Percentiles rank a stretch among this genome's conserved stretches.
Conservation (phyloP, 306 rosid genomes). For the Prunus davidiana region DNA sequence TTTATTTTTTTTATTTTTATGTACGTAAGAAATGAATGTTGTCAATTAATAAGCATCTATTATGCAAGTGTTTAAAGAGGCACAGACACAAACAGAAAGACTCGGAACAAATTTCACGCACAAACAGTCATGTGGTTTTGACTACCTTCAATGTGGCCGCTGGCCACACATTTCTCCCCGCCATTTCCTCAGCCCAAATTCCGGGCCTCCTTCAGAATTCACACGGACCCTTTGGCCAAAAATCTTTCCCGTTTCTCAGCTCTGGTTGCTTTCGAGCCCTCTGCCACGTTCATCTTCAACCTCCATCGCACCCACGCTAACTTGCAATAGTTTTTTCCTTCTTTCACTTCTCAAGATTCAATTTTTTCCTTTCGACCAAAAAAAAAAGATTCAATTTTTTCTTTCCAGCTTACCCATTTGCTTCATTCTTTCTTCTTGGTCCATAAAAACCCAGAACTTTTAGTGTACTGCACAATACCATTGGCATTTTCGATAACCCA, state of each 20-base stretch:
- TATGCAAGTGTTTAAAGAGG: no score
- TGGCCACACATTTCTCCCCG: slow-evolving; percentile 60
- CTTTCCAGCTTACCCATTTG: slow-evolving; percentile 1
- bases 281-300: slow-evolving; percentile 7
- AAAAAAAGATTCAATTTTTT: neutral
- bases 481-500: neutral
- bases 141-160: slow-evolving; percentile 2
- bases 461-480: neutral
- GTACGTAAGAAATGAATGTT: no score
- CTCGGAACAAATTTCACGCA: no score
- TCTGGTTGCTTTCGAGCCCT: neutral
- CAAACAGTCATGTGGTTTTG: neutral
- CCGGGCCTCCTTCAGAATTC: slow-evolving; percentile 25
- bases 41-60: no score
- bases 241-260: neutral
- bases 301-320: slow-evolving; percentile 3
- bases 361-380: neutral
- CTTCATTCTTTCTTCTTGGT: neutral
- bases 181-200: slow-evolving; percentile 56
- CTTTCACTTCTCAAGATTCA: neutral
- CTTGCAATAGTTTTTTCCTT: slow-evolving; percentile 2
- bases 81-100: no score
- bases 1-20: no score
- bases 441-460: neutral
- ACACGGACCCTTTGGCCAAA: slow-evolving; percentile 15